Evolutionary conservation across 2,329 filamentous ascomycete genomes (phyloP), one percentile per base, ranked within the genome.

Genomic region (Diaporthe amygdali): DNA sequence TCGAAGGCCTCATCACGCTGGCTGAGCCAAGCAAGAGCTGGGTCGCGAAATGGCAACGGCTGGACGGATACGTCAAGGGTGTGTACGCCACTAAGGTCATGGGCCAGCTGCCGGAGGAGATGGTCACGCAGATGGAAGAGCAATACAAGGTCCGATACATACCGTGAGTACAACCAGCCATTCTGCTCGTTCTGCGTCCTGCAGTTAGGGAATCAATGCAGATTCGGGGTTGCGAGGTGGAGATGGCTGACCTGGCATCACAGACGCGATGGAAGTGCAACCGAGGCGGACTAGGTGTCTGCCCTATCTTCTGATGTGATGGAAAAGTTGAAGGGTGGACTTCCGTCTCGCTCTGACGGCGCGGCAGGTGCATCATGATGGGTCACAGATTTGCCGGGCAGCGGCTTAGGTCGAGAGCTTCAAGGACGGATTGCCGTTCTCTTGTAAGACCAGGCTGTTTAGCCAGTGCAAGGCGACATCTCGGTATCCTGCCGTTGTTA

Each of bases 41-140:
- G 96, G 94, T 98, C 61, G 95, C 96, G n/a, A 94, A 94, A 80
- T 98, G 95, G 93, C 95, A 98, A 86, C 90, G 96, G 10, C 84
- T 99, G 72, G 94, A 98, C 80, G 90, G 90, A 69, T 98, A 97
- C 81, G 92, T 96, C 66, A 89, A 91, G 20, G 96, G 96, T 68
- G 91, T 97, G 71, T 99, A 99, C 84, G 96, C 96, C 22, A 93
- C 95, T 69, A 98, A 98, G 84, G 96, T 99, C 30, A 94, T 93
- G 39, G 96, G 96, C 22, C 90, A 94, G 79, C 82, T 93, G 71
- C 90, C 91, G 6, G 90, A 92, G 74, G 91, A 93, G 73, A 86
- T 93, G 49, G 83, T 89, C 55, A 84, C 85, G 27, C 84, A 85
- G 54, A 83, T 93, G 70, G 88, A 91, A 78, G 89, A 92, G 70